Percentiles rank a stretch among this genome's conserved stretches.
phyloP scores from a whole-genome alignment of 768 basidiomycete species.

The Leccinum rimulosum region DNA sequence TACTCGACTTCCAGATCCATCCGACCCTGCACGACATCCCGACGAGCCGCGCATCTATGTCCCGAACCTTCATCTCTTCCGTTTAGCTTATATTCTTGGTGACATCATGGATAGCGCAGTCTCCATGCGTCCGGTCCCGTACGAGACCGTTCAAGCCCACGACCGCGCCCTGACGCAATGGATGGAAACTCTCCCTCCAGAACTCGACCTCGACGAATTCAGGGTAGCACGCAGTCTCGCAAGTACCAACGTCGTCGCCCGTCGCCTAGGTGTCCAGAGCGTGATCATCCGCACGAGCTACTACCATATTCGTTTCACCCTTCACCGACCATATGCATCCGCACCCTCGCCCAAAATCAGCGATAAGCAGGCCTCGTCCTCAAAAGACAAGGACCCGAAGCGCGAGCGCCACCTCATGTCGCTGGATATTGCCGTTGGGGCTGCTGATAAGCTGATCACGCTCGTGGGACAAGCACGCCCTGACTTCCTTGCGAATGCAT shows the following conservation, averaged over 20 bases:
- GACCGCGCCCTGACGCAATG: conserved; percentile 71
- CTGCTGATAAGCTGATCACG: conserved; percentile 75
- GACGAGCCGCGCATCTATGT: conserved; percentile 64
- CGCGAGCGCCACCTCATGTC: conserved; percentile 51
- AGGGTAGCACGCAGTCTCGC: conserved; percentile 70
- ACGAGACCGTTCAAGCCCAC: conserved; percentile 68
- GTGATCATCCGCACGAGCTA: conserved; percentile 76
- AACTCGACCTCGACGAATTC: conserved; percentile 76
- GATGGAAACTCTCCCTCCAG: conserved; percentile 72
- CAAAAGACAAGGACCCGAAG: conserved; percentile 25
- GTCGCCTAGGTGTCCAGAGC: conserved; percentile 76
- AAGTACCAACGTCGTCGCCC: conserved; percentile 53
- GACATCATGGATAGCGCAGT: conserved; percentile 86
- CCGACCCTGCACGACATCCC: conserved; percentile 42
- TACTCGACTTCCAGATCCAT: conserved; percentile 70
- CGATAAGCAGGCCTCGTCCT: conserved; percentile 33
- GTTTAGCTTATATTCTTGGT: conserved; percentile 74
- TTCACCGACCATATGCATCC: conserved; percentile 73
- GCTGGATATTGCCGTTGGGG: conserved; percentile 70
- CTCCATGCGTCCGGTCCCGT: conserved; percentile 75
- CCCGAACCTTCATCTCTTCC: conserved; percentile 74
- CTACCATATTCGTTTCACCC: conserved; percentile 80
- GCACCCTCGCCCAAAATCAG: conserved; percentile 22
- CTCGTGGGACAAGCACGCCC: conserved; percentile 75
- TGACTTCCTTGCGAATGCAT: conserved; percentile 68